Conservation (phyloP, 176 grass and related monocot species). For the Oryza brachyantha region DNA sequence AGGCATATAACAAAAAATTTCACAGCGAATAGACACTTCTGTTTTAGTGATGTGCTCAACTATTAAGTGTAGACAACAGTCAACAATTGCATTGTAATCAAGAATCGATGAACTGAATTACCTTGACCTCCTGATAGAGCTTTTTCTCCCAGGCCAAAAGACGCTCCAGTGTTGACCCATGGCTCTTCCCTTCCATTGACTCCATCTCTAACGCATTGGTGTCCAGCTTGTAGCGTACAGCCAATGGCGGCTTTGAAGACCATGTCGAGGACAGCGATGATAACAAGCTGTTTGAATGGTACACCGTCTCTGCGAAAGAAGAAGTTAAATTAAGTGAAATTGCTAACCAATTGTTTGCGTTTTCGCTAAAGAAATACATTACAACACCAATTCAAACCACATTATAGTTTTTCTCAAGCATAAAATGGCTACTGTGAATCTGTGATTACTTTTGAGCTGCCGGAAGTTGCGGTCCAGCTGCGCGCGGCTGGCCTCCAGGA, state of each 20-base stretch:
- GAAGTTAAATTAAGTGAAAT: constrained; percentile 12
- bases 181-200: constrained; percentile 69
- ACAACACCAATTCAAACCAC: background rate
- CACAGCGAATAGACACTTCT: constrained; percentile 5
- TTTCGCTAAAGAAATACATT: background rate
- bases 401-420: background rate
- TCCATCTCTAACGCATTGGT: constrained; percentile 51
- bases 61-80: background rate
- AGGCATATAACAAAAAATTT: background rate
- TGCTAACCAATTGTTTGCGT: background rate
- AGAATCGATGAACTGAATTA: constrained; percentile 15
- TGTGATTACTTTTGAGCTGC: constrained; percentile 74
- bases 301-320: constrained; percentile 77
- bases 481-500: constrained; percentile 71
- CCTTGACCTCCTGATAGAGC: constrained; percentile 96
- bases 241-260: constrained; percentile 91
- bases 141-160: constrained; percentile 99
- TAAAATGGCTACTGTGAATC: constrained; percentile 5
- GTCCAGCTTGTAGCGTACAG: constrained; percentile 76
- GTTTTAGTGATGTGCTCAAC: background rate
- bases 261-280: constrained; percentile 82
- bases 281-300: constrained; percentile 84
- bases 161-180: constrained; percentile 78
- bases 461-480: constrained; percentile 84
- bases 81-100: background rate